These are phyloP conservation scores for Willaertia magna DNA, from an alignment of 208 protist genomes.

Conservation along the genomic window DNA sequence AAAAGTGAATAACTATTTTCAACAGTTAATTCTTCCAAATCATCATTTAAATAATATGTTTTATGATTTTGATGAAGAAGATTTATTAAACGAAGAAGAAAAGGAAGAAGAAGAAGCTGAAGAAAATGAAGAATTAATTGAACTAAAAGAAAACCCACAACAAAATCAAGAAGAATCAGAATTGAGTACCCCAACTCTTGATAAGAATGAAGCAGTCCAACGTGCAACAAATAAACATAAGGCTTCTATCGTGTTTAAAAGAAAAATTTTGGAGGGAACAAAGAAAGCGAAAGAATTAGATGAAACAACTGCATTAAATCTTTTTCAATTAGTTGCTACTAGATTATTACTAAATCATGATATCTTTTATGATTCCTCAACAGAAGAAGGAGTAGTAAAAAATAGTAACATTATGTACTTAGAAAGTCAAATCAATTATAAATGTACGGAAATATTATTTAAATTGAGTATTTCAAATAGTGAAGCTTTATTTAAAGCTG, in stretches of 20 bases:
- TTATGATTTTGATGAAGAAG: not conserved
- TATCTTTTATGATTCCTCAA: not conserved
- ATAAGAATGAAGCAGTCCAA: not conserved
- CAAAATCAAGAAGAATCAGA: not conserved
- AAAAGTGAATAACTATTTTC: not conserved
- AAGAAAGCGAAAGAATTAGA: not conserved
- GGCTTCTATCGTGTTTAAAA: not conserved
- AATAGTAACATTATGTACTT: not conserved
- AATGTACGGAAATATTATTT: not conserved
- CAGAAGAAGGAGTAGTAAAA: not conserved
- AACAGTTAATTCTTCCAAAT: not conserved
- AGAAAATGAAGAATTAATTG: not conserved
- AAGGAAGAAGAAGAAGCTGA: not conserved
- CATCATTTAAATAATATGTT: conserved; percentile 6
- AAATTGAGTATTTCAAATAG: not conserved
- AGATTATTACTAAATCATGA: not conserved
- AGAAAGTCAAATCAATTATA: not conserved
- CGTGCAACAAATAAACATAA: not conserved
- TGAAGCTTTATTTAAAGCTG: not conserved
- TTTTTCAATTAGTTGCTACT: not conserved
- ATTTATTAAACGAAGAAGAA: not conserved
- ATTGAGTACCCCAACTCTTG: not conserved
- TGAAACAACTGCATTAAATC: not conserved
- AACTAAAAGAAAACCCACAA: not conserved
- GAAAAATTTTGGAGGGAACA: too few relatives aligned